phyloP scores from a whole-genome alignment of 2,329 filamentous ascomycete genomes.

The Orbilia quercus region DNA sequence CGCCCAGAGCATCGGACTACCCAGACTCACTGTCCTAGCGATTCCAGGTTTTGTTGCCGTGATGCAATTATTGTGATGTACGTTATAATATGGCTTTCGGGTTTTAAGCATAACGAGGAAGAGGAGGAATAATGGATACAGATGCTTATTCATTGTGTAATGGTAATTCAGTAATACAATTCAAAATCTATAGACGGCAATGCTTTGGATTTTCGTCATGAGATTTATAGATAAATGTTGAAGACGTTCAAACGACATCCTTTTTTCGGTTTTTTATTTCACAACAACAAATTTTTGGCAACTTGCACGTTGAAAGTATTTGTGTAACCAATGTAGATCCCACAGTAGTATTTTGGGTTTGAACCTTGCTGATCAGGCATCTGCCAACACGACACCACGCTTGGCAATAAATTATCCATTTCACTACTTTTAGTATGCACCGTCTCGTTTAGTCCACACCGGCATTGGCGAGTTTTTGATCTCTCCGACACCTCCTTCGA shows the following conservation, averaged over 20 bases:
- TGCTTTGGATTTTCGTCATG: not conserved
- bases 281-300: not conserved
- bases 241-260: no score
- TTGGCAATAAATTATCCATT: not conserved
- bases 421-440: conserved; percentile 28
- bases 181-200: conserved; percentile 3
- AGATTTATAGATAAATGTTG: no score
- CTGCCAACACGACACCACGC: not conserved
- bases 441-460: conserved; percentile 28
- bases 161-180: conserved; percentile 7
- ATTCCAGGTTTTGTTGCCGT: conserved; percentile 1
- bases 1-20: conserved; percentile 3
- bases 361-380: no score
- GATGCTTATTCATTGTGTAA: conserved; percentile 9
- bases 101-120: no score
- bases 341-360: not conserved
- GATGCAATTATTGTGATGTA: conserved; percentile 17
- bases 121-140: not conserved
- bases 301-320: conserved; percentile 14
- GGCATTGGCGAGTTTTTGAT: conserved; percentile 62
- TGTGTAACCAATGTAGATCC: conserved; percentile 25
- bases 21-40: conserved; percentile 7
- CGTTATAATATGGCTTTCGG: not conserved
- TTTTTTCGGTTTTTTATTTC: no score
- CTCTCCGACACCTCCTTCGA: conserved; percentile 67